These are phyloP conservation scores for Suhomyces yuchorum DNA, from an alignment of 1,139 yeast species.

Conservation along the genomic window DNA sequence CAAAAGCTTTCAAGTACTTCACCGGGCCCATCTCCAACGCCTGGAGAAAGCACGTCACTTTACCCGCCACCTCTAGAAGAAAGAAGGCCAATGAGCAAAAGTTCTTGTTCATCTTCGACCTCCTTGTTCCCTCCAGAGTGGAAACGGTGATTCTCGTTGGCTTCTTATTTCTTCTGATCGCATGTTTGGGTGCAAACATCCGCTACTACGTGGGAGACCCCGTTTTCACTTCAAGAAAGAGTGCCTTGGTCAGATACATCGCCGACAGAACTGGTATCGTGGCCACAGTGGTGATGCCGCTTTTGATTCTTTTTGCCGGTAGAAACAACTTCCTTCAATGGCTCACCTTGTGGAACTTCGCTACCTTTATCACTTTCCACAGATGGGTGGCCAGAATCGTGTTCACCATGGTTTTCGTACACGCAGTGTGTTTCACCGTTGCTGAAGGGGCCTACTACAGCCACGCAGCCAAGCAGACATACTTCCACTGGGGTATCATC, in stretches of 20 bases:
- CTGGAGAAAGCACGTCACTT: conserved; percentile 32
- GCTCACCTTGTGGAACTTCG: conserved; percentile 42
- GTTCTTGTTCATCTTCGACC: conserved; percentile 22
- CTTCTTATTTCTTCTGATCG: conserved; percentile 13
- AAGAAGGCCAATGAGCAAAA: conserved; percentile 28
- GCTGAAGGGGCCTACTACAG: conserved; percentile 16
- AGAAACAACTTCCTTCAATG: conserved; percentile 46
- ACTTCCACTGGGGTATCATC: conserved; percentile 34
- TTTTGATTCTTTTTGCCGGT: conserved; percentile 44
- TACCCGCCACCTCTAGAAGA: conserved; percentile 34
- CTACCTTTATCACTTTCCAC: conserved; percentile 40
- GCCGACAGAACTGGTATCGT: conserved; percentile 38
- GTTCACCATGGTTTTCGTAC: conserved; percentile 31
- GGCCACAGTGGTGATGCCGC: conserved; percentile 33
- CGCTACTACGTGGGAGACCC: conserved; percentile 30
- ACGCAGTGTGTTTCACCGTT: conserved; percentile 43
- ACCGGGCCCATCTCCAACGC: conserved; percentile 28
- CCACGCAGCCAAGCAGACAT: conserved; percentile 21
- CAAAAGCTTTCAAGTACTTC: conserved; percentile 24
- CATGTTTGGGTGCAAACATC: conserved; percentile 21
- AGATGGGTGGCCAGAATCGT: conserved; percentile 41
- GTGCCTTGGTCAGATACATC: conserved; percentile 31
- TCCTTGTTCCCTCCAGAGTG: conserved; percentile 20
- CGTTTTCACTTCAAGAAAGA: conserved; percentile 17
- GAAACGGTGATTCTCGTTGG: conserved; percentile 24